These are phyloP conservation scores for Aspergillus sojae DNA, from an alignment of 2,329 filamentous ascomycete species.

Conservation along the genomic window DNA sequence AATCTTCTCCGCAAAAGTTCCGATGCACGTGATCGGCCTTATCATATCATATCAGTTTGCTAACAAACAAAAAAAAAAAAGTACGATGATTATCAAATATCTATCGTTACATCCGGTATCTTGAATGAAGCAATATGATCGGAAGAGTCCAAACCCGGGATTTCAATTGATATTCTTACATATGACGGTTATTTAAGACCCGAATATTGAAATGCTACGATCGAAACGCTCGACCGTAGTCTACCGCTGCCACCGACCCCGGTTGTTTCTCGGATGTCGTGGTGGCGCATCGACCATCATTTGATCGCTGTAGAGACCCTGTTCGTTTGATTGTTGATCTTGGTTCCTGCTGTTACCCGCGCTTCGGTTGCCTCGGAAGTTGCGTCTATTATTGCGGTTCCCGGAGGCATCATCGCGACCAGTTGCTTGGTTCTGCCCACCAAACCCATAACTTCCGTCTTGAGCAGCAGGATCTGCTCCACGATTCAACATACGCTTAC, in stretches of 20 bases:
- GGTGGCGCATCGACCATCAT: slow-evolving; percentile 44
- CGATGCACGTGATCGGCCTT: slow-evolving; percentile 27
- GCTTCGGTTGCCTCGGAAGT: slow-evolving; percentile 17
- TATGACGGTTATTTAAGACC: background rate
- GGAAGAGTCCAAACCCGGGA: background rate
- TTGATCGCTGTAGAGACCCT: slow-evolving; percentile 42
- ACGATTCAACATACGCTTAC: slow-evolving; percentile 39
- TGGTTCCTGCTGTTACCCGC: slow-evolving; percentile 12
- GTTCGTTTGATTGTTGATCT: slow-evolving; percentile 20
- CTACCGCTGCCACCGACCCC: slow-evolving; percentile 24
- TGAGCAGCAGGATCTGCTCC: slow-evolving; percentile 38
- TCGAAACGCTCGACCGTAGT: background rate
- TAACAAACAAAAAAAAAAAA: background rate
- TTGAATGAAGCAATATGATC: background rate
- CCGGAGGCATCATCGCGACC: background rate
- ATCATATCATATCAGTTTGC: slow-evolving; percentile 12
- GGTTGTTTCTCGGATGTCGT: slow-evolving; percentile 22
- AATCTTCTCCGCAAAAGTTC: slow-evolving; percentile 31
- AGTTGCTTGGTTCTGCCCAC: slow-evolving; percentile 22
- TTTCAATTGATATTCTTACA: slow-evolving; percentile 8
- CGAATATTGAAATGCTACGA: background rate
- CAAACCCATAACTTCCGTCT: slow-evolving; percentile 45
- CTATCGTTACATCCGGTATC: background rate
- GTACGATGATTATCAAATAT: background rate
- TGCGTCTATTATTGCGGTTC: slow-evolving; percentile 16